Evolutionary conservation across 495 filamentous ascomycete genomes (phyloP).

Genomic region (Cercophora samala): DNA sequence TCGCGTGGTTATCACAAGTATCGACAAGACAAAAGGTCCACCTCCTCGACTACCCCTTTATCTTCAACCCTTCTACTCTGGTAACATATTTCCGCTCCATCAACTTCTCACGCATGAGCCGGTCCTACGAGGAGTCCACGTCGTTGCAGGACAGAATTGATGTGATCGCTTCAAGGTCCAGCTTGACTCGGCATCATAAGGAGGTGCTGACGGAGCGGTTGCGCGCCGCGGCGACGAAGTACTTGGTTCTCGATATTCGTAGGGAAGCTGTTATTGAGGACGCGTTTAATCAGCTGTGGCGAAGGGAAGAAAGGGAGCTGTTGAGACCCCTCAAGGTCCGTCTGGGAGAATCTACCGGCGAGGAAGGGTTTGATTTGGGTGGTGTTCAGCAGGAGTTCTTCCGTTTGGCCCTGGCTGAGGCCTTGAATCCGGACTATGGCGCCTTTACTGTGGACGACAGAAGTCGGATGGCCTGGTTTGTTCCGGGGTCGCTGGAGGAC

Average conservation of each 20-base stretch:
- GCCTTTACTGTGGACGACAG: constrained; percentile 70
- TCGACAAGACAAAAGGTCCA: constrained; percentile 64
- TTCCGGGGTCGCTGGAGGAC: constrained; percentile 72
- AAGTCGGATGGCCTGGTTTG: constrained; percentile 82
- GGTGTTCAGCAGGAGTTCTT: constrained; percentile 97
- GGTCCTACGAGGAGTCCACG: constrained; percentile 66
- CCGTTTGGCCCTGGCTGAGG: constrained; percentile 71
- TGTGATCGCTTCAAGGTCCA: constrained; percentile 53
- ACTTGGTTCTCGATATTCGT: constrained; percentile 72
- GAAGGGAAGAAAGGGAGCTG: constrained; percentile 75
- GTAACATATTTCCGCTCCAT: constrained; percentile 87
- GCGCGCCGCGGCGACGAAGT: constrained; percentile 61
- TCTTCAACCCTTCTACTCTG: constrained; percentile 69
- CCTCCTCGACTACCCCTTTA: constrained; percentile 74
- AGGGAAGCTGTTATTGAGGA: constrained; percentile 69
- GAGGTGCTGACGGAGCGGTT: constrained; percentile 58
- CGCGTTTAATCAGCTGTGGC: constrained; percentile 84
- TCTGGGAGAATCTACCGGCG: constrained; percentile 73
- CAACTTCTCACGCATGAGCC: constrained; percentile 79
- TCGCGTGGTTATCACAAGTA: constrained; percentile 63
- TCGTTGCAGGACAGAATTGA: constrained; percentile 59
- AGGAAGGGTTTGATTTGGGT: constrained; percentile 88
- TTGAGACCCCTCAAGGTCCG: constrained; percentile 83
- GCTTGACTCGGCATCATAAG: constrained; percentile 44
- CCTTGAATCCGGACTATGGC: constrained; percentile 69